These are phyloP conservation scores for Vitis rupestris DNA, from an alignment of 164 flowering plant genomes.

Conservation along the genomic window DNA sequence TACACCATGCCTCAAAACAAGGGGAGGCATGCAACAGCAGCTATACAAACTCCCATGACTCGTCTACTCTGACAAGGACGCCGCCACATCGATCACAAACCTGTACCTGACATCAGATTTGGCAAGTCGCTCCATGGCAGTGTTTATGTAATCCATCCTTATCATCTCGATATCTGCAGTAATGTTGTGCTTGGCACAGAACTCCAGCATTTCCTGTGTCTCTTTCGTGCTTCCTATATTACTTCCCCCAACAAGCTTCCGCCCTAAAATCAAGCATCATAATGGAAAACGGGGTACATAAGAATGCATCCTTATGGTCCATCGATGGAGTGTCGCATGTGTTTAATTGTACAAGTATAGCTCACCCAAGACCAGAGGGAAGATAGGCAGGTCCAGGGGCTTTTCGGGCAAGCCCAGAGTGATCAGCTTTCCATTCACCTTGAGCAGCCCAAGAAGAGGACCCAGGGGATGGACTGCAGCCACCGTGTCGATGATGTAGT, in stretches of 20 bases:
- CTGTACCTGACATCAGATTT: slow-evolving; percentile 31
- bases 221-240: slow-evolving; percentile 32
- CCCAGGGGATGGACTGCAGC: slow-evolving; percentile 29
- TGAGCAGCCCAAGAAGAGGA: slow-evolving; percentile 28
- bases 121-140: slow-evolving; percentile 27
- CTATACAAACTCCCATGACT: background rate
- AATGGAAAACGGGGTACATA: too few species aligned
- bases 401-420: slow-evolving; percentile 31
- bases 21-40: too few species aligned
- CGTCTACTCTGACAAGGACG: slow-evolving; percentile 11
- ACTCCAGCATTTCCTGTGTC: slow-evolving; percentile 40
- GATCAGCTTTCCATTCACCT: slow-evolving; percentile 29
- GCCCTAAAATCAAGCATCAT: slow-evolving; percentile 10
- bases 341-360: too few species aligned
- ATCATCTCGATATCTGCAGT: slow-evolving; percentile 32
- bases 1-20: too few species aligned
- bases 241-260: slow-evolving; percentile 35
- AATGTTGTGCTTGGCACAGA: slow-evolving; percentile 26
- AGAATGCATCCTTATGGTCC: too few species aligned
- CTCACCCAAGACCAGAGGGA: slow-evolving; percentile 29
- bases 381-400: slow-evolving; percentile 31
- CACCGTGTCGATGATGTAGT: slow-evolving; percentile 33
- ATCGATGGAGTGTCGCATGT: too few species aligned
- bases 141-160: slow-evolving; percentile 25
- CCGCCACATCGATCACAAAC: slow-evolving; percentile 32